These are phyloP conservation scores for Pigoraptor vietnamica DNA, from an alignment of 78 protist genomes.

Conservation along the genomic window DNA sequence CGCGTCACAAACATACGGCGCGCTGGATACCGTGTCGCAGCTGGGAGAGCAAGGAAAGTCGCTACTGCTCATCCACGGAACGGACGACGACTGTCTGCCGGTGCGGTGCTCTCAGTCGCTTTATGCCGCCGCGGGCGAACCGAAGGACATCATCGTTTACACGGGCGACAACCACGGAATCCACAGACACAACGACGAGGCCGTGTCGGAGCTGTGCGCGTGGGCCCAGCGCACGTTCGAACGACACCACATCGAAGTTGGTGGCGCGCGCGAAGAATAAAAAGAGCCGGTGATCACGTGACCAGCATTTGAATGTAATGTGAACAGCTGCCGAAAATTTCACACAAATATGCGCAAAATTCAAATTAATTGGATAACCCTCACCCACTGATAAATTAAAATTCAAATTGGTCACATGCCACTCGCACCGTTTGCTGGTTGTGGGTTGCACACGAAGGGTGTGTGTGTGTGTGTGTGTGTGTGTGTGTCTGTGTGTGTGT, in stretches of 20 bases:
- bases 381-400: too few species aligned
- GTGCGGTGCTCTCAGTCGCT: background rate
- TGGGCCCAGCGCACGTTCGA: background rate
- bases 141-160: background rate
- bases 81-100: background rate
- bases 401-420: background rate
- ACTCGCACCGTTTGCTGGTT: too few species aligned
- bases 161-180: background rate
- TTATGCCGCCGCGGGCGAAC: background rate
- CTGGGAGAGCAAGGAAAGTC: background rate
- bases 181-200: background rate
- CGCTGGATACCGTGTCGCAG: background rate
- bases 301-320: too few species aligned
- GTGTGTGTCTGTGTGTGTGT: background rate
- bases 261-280: background rate
- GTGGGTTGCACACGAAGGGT: too few species aligned
- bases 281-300: background rate
- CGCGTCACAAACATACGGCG: background rate
- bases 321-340: too few species aligned
- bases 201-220: background rate
- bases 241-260: too few species aligned
- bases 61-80: background rate
- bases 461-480: background rate
- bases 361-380: too few species aligned
- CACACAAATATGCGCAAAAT: too few species aligned